A percentile compares a stretch with the other conserved stretches of the same genome.
These are phyloP conservation scores for Zygosaccharomyces pseudobailii DNA, from an alignment of 1,139 yeast species.

Conservation along the genomic window DNA sequence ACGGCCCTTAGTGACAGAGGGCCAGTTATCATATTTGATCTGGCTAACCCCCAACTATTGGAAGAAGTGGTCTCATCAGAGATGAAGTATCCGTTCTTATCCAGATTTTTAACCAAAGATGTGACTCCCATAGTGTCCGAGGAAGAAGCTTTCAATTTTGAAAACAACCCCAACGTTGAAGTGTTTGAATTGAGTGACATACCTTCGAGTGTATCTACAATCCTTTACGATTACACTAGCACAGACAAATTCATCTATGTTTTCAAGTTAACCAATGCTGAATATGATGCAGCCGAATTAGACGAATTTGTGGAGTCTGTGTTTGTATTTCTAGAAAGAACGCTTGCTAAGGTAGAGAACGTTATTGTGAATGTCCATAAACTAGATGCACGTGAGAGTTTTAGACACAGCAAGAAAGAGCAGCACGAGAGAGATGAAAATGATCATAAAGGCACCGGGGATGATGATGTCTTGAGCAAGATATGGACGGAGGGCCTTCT, in stretches of 20 bases:
- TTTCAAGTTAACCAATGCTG: constrained; percentile 20
- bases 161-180: constrained; percentile 1
- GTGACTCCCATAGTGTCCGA: constrained; percentile 8
- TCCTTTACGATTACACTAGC: constrained; percentile 17
- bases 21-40: constrained; percentile 27
- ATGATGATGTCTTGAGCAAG: constrained; percentile 25
- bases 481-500: constrained; percentile 51
- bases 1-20: constrained; percentile 14
- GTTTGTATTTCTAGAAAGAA: constrained; percentile 22
- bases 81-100: constrained; percentile 17
- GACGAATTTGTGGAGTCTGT: constrained; percentile 27
- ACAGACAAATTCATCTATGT: constrained; percentile 19
- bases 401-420: constrained; percentile 4
- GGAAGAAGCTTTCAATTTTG: constrained; percentile 4
- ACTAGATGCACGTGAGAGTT: neutral
- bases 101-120: constrained; percentile 16
- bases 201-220: constrained; percentile 17
- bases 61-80: constrained; percentile 12
- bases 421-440: constrained; percentile 5
- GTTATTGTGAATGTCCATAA: constrained; percentile 16
- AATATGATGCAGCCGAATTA: constrained; percentile 20
- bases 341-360: constrained; percentile 16
- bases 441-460: constrained; percentile 8
- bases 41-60: constrained; percentile 18
- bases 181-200: constrained; percentile 15